phyloP scores from a whole-genome alignment of 805 yeast genomes.

The Hanseniaspora vineae region DNA sequence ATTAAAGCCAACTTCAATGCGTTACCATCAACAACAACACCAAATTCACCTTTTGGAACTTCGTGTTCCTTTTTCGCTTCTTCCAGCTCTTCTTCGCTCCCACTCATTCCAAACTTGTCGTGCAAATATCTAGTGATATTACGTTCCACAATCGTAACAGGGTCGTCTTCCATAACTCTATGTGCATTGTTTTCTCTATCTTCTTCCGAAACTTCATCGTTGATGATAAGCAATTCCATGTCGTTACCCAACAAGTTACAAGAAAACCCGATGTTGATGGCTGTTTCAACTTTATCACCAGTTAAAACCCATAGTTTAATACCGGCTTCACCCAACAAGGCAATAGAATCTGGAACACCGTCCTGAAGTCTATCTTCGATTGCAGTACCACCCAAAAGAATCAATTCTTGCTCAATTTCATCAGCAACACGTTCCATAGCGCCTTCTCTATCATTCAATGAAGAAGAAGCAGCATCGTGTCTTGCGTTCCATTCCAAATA shows the following conservation, averaged over 20 bases:
- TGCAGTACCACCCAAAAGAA: conserved; percentile 70
- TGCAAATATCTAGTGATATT: conserved; percentile 40
- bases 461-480: conserved; percentile 53
- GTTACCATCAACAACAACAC: conserved; percentile 70
- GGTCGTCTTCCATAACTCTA: conserved; percentile 15
- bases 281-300: conserved; percentile 85
- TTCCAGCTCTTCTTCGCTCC: conserved; percentile 43
- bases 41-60: conserved; percentile 55
- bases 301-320: conserved; percentile 78
- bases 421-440: conserved; percentile 66
- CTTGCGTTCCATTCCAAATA: conserved; percentile 50
- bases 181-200: conserved; percentile 25
- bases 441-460: conserved; percentile 52
- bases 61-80: conserved; percentile 44
- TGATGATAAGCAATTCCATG: conserved; percentile 58
- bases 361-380: conserved; percentile 77
- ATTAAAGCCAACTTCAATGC: conserved; percentile 46
- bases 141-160: conserved; percentile 29
- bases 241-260: conserved; percentile 66
- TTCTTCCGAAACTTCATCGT: conserved; percentile 37
- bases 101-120: conserved; percentile 45
- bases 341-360: conserved; percentile 77
- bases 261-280: conserved; percentile 76
- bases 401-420: conserved; percentile 52
- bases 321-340: conserved; percentile 59